Percentiles rank a stretch among this genome's conserved stretches.
Conservation (phyloP, 441 rosid genomes). For the Brassica hybrid region DNA sequence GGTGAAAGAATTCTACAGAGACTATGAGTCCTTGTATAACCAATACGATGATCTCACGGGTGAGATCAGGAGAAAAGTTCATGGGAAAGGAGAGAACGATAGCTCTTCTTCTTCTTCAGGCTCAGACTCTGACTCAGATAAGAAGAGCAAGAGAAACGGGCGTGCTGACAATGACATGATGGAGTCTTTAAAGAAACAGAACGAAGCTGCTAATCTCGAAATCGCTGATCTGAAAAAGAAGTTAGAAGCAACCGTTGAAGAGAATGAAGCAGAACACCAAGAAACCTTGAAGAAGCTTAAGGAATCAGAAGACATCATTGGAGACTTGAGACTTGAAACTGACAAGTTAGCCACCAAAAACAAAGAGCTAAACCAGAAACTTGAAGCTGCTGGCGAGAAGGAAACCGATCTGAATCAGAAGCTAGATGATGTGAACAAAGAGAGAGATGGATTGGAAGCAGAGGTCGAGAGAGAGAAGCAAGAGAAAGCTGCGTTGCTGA, state of each 20-base stretch:
- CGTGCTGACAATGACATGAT: slow-evolving; percentile 21
- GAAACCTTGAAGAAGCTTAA: slow-evolving; percentile 56
- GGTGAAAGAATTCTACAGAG: slow-evolving; percentile 71
- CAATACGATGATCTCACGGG: slow-evolving; percentile 75
- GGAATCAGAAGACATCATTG: slow-evolving; percentile 54
- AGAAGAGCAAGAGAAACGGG: slow-evolving; percentile 62
- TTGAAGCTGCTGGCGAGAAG: background rate
- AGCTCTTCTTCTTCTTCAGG: slow-evolving; percentile 65
- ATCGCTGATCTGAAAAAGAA: slow-evolving; percentile 54
- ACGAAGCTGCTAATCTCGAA: slow-evolving; percentile 51
- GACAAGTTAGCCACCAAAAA: too few species aligned
- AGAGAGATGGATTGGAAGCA: slow-evolving; percentile 46
- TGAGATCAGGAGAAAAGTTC: slow-evolving; percentile 66
- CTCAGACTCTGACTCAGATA: slow-evolving; percentile 63
- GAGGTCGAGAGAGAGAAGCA: slow-evolving; percentile 52
- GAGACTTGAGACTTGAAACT: too few species aligned
- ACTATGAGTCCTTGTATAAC: slow-evolving; percentile 69
- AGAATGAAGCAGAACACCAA: slow-evolving; percentile 57
- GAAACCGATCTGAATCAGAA: slow-evolving; percentile 26
- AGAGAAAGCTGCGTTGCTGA: slow-evolving; percentile 39
- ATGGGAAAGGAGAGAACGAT: slow-evolving; percentile 52
- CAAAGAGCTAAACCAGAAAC: too few species aligned
- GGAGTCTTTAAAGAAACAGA: slow-evolving; percentile 62
- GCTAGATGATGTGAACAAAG: slow-evolving; percentile 31
- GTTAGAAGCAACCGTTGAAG: slow-evolving; percentile 56